Conservation (phyloP, 139 green algal species). For the Microglena sp. region DNA sequence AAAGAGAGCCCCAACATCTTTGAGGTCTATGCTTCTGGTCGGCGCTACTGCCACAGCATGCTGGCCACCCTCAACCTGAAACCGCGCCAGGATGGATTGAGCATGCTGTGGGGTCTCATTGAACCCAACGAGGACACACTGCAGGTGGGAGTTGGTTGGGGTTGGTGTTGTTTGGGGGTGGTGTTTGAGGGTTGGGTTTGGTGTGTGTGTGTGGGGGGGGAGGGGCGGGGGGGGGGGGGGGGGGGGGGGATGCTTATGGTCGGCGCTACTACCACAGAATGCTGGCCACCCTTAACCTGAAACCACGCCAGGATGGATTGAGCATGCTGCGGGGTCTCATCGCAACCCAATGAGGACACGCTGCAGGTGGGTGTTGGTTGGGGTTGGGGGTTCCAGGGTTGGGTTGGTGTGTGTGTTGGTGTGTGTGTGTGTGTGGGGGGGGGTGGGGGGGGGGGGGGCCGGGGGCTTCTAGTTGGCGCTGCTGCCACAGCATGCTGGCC, state of each 20-base stretch:
- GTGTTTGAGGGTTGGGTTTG: too few species aligned
- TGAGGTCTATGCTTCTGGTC: conserved; percentile 32
- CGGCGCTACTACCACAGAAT: conserved; percentile 29
- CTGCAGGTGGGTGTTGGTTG: too few species aligned
- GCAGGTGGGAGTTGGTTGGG: too few species aligned
- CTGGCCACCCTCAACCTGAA: conserved; percentile 28
- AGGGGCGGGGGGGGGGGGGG: too few species aligned
- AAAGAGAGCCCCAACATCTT: conserved; percentile 17
- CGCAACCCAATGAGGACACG: conserved; percentile 12
- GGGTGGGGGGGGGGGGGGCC: too few species aligned
- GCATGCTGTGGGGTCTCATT: conserved; percentile 9
- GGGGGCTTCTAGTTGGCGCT: conserved; percentile 22
- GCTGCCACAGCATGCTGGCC: conserved; percentile 32
- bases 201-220: too few species aligned
- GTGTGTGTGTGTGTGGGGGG: too few species aligned
- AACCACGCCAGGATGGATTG: conserved; percentile 25
- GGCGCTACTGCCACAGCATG: conserved; percentile 30
- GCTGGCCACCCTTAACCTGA: conserved; percentile 29
- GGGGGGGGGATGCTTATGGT: conserved; percentile 27
- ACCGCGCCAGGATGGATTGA: conserved; percentile 26
- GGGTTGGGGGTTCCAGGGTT: too few species aligned
- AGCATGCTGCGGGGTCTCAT: conserved; percentile 11
- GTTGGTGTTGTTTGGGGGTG: too few species aligned
- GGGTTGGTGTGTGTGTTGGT: too few species aligned
- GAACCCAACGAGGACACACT: conserved; percentile 14